Percentiles rank a stretch among this genome's conserved stretches.
These are phyloP conservation scores for Phytophthora foliorum DNA, from an alignment of 352 stramenopile species.

Conservation along the genomic window DNA sequence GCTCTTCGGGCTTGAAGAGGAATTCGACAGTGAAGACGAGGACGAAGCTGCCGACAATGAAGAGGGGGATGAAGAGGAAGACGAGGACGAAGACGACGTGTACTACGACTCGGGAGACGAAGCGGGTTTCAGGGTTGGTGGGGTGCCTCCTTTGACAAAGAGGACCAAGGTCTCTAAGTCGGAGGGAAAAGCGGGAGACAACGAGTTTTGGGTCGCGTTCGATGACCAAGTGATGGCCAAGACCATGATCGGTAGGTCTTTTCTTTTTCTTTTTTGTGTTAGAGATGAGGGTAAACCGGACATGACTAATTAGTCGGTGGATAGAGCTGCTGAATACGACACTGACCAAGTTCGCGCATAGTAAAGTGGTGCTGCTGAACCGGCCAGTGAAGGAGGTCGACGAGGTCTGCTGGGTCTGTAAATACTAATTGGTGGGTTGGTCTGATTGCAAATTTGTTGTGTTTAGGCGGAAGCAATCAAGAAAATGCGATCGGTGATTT, in stretches of 20 bases:
- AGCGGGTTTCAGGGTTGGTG: constrained; percentile 33
- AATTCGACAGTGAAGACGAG: constrained; percentile 49
- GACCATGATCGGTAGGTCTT: constrained; percentile 72
- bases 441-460: not conserved
- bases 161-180: constrained; percentile 58
- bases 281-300: not conserved
- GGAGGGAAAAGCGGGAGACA: constrained; percentile 27
- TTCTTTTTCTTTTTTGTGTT: not conserved
- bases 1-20: constrained; percentile 2
- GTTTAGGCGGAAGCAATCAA: constrained; percentile 24
- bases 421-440: not conserved
- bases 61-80: constrained; percentile 49
- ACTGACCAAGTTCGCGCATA: constrained; percentile 69
- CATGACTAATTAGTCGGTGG: not conserved
- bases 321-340: constrained; percentile 82
- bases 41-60: constrained; percentile 13
- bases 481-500: constrained; percentile 32
- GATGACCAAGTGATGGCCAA: constrained; percentile 72
- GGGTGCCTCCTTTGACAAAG: constrained; percentile 49
- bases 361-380: constrained; percentile 61
- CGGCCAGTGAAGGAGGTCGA: constrained; percentile 49
- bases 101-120: constrained; percentile 78
- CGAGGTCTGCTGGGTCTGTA: constrained; percentile 35
- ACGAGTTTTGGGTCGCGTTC: constrained; percentile 80
- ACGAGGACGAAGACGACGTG: constrained; percentile 57